phyloP scores from a whole-genome alignment of 2,329 filamentous ascomycete species.

The Leptographium radiaticola region DNA sequence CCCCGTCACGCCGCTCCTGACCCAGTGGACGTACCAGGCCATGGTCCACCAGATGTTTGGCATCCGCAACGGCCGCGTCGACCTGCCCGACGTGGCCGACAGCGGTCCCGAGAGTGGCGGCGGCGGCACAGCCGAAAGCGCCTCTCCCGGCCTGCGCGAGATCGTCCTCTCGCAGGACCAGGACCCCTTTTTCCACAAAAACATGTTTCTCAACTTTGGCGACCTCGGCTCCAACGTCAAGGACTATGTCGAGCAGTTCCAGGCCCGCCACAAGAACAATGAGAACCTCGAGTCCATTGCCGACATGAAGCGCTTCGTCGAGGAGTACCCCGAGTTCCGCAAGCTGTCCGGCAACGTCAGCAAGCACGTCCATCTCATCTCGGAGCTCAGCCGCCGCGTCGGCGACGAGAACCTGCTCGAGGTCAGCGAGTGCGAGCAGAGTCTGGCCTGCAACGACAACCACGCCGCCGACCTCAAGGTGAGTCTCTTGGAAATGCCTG shows the following conservation, averaged over 20 bases:
- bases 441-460: constrained; percentile 91
- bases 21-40: constrained; percentile 99
- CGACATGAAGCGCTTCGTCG: constrained; percentile 98
- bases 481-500: no score
- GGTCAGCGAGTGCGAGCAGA: constrained; percentile 94
- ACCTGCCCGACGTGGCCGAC: constrained; percentile 50
- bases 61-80: constrained; percentile 88
- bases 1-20: constrained; percentile 83
- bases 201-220: constrained; percentile 97
- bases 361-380: constrained; percentile 93
- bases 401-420: constrained; percentile 81
- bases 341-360: constrained; percentile 96
- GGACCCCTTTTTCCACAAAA: constrained; percentile 97
- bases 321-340: constrained; percentile 96
- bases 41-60: constrained; percentile 97
- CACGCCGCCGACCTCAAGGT: constrained; percentile 86
- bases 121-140: constrained; percentile 25
- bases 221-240: constrained; percentile 94
- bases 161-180: constrained; percentile 94
- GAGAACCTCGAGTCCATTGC: constrained; percentile 93
- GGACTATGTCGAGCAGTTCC: constrained; percentile 96
- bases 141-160: constrained; percentile 74
- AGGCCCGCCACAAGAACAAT: constrained; percentile 91
- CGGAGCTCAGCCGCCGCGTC: constrained; percentile 80
- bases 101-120: constrained; percentile 27